Evolutionary conservation across 2,329 filamentous ascomycete genomes (phyloP), one percentile per base, ranked within the genome.

Genomic region (Alternaria tenuissima): DNA sequence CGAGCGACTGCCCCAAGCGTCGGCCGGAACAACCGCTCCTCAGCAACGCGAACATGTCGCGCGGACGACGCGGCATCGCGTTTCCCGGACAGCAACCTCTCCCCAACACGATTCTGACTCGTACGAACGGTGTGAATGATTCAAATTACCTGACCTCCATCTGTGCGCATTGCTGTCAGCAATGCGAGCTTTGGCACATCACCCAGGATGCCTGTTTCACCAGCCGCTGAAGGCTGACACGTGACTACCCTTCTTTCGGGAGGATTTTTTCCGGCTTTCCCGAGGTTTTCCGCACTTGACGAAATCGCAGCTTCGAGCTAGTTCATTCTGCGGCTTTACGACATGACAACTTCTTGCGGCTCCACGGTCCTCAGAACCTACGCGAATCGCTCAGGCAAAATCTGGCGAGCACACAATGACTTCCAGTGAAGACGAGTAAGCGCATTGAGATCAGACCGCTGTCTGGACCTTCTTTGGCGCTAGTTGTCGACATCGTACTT

Each of bases 21-120:
- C 48, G 39, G 41, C 55, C 47, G 47, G 30, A 52, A 32, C 26
- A 30, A 46, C 53, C 57, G 57, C 53, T 28, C 34, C 53, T 48
- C 41, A 52, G 42, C 57, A 60, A 60, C 57, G 54, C 57, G 57
- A 60, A 60, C 53, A 57, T 32, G 42, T 57, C 57, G 55, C 57
- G 53, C 30, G 30, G 30, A 38, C 3, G 30, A 49, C 32, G 20
- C 46, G 46, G 46, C 46, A 9, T 38, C 46, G 30, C 46, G 46
- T 49, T 49, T 49, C 46, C 46, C 46, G 46, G 32, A 11, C 46
- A 49, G 46, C 46, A 5, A 14, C 46, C 46, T 49, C 16, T 38
- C 18, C 46, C 46, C 46, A 49, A 11, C 34, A 34, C 11, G 5
- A 22, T 49, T 7, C 32, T 49, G 20, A 49, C 46, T 49, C 46